Conservation (phyloP, 805 yeast species). For the Saturnispora serradocipensis region DNA sequence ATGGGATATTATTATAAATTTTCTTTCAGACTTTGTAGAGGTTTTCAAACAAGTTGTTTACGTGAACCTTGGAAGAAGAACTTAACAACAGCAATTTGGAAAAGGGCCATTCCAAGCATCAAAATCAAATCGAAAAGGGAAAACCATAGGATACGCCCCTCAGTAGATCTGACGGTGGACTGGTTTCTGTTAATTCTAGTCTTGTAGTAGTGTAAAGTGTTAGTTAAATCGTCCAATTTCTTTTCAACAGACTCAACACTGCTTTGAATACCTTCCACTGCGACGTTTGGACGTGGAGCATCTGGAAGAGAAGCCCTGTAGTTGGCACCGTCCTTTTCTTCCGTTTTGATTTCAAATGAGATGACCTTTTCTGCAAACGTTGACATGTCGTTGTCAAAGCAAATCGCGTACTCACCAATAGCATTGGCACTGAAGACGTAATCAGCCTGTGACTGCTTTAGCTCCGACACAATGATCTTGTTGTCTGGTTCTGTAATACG, state of each 20-base stretch:
- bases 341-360: conserved; percentile 66
- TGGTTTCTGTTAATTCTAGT: conserved; percentile 89
- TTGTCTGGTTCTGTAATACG: conserved; percentile 50
- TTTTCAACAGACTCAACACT: conserved; percentile 51
- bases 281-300: conserved; percentile 44
- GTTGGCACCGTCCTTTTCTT: conserved; percentile 21
- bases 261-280: conserved; percentile 45
- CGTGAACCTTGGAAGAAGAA: conserved; percentile 64
- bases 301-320: conserved; percentile 57
- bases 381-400: conserved; percentile 76
- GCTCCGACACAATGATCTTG: conserved; percentile 41
- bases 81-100: conserved; percentile 62
- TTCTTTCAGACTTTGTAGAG: background rate
- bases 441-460: conserved; percentile 71
- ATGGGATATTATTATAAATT: background rate
- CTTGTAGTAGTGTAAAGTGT: conserved; percentile 70
- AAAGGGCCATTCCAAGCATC: conserved; percentile 60
- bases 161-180: conserved; percentile 63
- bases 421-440: conserved; percentile 56
- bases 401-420: conserved; percentile 78
- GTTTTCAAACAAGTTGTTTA: conserved; percentile 45
- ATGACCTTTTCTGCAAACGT: conserved; percentile 75
- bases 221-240: conserved; percentile 48
- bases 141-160: conserved; percentile 51
- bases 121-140: conserved; percentile 56